Conservation (phyloP, 768 basidiomycete species). For the Candolleomyces aberdarensis region DNA sequence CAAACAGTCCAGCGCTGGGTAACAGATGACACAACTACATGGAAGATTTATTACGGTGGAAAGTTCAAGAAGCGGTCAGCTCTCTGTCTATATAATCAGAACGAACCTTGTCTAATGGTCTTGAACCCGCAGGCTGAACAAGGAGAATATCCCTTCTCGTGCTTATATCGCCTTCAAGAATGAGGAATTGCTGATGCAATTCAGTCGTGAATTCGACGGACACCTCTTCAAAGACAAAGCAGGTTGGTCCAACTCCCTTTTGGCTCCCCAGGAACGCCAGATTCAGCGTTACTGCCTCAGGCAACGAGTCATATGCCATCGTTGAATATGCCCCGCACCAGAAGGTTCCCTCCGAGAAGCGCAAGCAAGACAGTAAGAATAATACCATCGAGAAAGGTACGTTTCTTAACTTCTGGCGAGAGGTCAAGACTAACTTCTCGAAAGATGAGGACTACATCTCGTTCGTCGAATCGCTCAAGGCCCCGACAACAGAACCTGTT, state of each 20-base stretch:
- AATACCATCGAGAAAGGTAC: slow-evolving; percentile 89
- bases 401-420: slow-evolving; percentile 8
- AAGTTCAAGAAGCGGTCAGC: slow-evolving; percentile 65
- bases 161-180: slow-evolving; percentile 91
- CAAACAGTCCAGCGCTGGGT: slow-evolving; percentile 86
- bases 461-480: slow-evolving; percentile 73
- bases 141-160: slow-evolving; percentile 82
- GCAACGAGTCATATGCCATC: slow-evolving; percentile 82
- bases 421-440: neutral
- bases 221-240: slow-evolving; percentile 90
- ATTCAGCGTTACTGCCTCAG: slow-evolving; percentile 34
- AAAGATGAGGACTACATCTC: slow-evolving; percentile 82
- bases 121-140: slow-evolving; percentile 57
- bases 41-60: slow-evolving; percentile 66
- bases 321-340: slow-evolving; percentile 96
- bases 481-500: slow-evolving; percentile 48
- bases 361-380: slow-evolving; percentile 75
- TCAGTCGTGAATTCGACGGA: slow-evolving; percentile 86
- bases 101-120: slow-evolving; percentile 6
- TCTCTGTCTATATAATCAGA: neutral
- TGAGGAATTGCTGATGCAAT: slow-evolving; percentile 65
- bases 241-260: slow-evolving; percentile 45
- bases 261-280: neutral
- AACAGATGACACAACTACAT: slow-evolving; percentile 62
- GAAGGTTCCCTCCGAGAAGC: slow-evolving; percentile 72